Evolutionary conservation across 768 basidiomycete genomes (phyloP), one percentile per base, ranked within the genome.

Genomic region (Leccinum barrowsii): DNA sequence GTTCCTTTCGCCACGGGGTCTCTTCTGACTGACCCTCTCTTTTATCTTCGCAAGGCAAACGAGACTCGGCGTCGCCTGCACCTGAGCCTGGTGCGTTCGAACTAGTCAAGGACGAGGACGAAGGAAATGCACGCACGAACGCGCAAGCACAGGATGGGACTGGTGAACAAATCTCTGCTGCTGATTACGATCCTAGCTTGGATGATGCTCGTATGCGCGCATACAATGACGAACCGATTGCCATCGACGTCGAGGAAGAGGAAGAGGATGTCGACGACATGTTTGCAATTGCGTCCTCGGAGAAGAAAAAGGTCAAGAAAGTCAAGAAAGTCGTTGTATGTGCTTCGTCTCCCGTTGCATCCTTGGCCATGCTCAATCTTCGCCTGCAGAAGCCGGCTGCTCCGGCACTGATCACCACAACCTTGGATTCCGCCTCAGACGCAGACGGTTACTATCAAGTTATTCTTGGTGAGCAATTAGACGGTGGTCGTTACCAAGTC

Each of bases 401-500:
- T 1, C 86, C 87, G 3, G 85, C 85, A 2, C 73, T 89, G n/a
- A 85, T 87, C 12, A 84, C 85, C 0, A 85, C 85, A n/a, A 86
- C 86, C 1, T 76, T 93, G 21, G 97, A 99, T 74, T 87, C 93
- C 26, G 93, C 90, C 6, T 88, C 96, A 34, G 97, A 98, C 73
- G 70, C 90, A 0, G 97, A 99, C 74, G 97, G 97, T 1, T 98
- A 98, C 72, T 99, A 98, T 70, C 85, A 86, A 58, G 84, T 97
- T 54, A 92, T 95, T 53, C 84, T 98, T 15, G 97, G 96, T 47
- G 97, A 99, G 74, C 87, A 93, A 59, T 79, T 99, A 17, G 95
- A 97, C 67, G 84, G 87, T 26, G 94, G 92, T 5, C 84, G 90
- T 44, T 99, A 98, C 70, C 93, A 97, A 71, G 93, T 99, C 10